These are phyloP conservation scores for Kalaharituber pfeilii DNA, from an alignment of 2,329 filamentous ascomycete genomes.

Conservation along the genomic window DNA sequence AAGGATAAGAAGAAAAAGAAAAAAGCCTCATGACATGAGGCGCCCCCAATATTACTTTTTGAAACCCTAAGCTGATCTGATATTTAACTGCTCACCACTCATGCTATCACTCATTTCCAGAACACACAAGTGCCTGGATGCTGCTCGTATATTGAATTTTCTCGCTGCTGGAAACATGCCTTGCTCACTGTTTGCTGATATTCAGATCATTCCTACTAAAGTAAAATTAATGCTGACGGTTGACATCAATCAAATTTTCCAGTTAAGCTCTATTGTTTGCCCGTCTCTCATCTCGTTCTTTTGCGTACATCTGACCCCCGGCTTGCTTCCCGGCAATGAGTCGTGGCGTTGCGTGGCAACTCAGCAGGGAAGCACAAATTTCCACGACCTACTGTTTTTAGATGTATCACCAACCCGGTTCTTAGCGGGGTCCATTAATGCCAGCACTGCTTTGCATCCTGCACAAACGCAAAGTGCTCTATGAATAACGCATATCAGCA, in stretches of 20 bases:
- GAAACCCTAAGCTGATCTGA: not conserved
- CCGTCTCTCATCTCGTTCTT: too few relatives aligned
- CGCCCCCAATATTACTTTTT: not conserved
- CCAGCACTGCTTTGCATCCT: not conserved
- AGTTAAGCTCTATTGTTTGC: too few relatives aligned
- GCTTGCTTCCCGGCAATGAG: not conserved
- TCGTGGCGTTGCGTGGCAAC: not conserved
- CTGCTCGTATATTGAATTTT: too few relatives aligned
- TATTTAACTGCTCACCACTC: conserved; percentile 1
- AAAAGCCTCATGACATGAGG: conserved; percentile 1
- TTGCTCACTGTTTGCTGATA: too few relatives aligned
- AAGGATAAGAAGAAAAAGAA: not conserved
- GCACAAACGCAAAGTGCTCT: not conserved
- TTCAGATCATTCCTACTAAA: too few relatives aligned
- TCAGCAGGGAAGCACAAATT: not conserved
- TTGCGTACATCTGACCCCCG: too few relatives aligned
- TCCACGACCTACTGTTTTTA: too few relatives aligned
- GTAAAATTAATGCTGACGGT: too few relatives aligned
- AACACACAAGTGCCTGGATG: too few relatives aligned
- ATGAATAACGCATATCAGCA: not conserved
- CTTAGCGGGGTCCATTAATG: not conserved
- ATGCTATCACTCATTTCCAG: too few relatives aligned
- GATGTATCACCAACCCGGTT: not conserved
- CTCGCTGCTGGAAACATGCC: too few relatives aligned
- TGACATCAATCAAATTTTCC: too few relatives aligned